Percentiles rank a stretch among this genome's conserved stretches.
Evolutionary conservation across 2,329 filamentous ascomycete species (phyloP).

Genomic region (Thermothelomyces thermophilus): DNA sequence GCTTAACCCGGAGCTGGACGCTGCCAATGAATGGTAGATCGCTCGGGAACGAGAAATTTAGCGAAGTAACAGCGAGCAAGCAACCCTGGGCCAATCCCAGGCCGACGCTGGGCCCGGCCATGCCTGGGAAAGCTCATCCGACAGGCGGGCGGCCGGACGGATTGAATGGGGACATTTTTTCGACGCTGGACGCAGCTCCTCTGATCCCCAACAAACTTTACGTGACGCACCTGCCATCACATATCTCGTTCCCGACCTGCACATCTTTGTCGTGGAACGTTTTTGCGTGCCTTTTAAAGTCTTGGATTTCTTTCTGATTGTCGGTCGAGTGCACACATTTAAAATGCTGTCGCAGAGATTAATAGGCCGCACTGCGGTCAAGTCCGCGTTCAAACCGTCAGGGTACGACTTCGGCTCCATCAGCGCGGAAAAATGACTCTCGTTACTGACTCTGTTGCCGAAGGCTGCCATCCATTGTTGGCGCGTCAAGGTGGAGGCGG

Average conservation of each 20-base stretch:
- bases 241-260: conserved; percentile 7
- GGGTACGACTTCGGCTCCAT: conserved; percentile 38
- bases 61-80: conserved; percentile 9
- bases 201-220: conserved; percentile 11
- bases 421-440: conserved; percentile 22
- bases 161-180: conserved; percentile 20
- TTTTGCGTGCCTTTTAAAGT: conserved; percentile 13
- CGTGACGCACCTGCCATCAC: conserved; percentile 10
- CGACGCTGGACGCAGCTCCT: conserved; percentile 10
- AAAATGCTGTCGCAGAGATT: conserved; percentile 56
- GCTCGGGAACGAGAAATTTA: conserved; percentile 14
- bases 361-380: conserved; percentile 52
- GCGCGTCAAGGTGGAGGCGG: conserved; percentile 49
- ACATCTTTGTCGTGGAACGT: conserved; percentile 6
- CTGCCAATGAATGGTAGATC: conserved; percentile 4
- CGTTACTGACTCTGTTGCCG: conserved; percentile 20
- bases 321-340: conserved; percentile 13
- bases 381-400: conserved; percentile 50
- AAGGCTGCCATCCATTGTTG: conserved; percentile 45
- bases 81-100: conserved; percentile 15
- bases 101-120: conserved; percentile 1
- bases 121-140: conserved; percentile 11
- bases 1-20: conserved; percentile 10
- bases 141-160: conserved; percentile 21
- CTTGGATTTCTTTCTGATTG: conserved; percentile 10